Evolutionary conservation across 192 early-diverging fungal species (phyloP).

Genomic region (Obelidium mucronatum): DNA sequence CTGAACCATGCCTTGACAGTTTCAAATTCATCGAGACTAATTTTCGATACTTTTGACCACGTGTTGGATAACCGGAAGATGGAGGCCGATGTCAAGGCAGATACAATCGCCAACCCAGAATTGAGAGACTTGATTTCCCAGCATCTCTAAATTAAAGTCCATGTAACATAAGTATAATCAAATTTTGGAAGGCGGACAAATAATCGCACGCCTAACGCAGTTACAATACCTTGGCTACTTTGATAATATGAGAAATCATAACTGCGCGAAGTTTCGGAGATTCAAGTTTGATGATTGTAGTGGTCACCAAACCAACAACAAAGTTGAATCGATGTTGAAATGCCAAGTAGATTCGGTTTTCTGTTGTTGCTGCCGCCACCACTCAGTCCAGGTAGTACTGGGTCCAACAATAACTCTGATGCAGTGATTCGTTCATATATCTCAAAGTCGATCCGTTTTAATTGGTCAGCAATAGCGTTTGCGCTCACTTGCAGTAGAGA

Average conservation of each 20-base stretch:
- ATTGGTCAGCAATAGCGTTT: conserved; percentile 18
- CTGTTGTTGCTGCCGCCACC: conserved; percentile 7
- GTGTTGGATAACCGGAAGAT: conserved; percentile 20
- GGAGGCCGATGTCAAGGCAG: conserved; percentile 18
- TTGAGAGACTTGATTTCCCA: conserved; percentile 10
- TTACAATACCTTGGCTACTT: conserved; percentile 35
- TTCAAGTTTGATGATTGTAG: conserved; percentile 18
- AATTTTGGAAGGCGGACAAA: too few relatives aligned
- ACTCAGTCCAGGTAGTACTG: too few relatives aligned
- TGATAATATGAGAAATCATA: conserved; percentile 24
- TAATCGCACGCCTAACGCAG: background rate
- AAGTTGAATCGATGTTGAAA: conserved; percentile 37
- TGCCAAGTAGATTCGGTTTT: conserved; percentile 1
- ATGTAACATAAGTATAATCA: background rate
- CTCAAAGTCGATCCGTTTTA: conserved; percentile 18
- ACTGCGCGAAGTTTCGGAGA: conserved; percentile 21
- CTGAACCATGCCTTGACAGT: background rate
- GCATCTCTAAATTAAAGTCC: conserved; percentile 7
- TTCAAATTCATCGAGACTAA: background rate
- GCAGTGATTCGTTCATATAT: conserved; percentile 29
- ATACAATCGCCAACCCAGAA: conserved; percentile 21
- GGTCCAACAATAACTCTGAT: conserved; percentile 11
- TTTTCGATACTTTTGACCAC: conserved; percentile 23
- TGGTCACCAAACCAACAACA: conserved; percentile 33
- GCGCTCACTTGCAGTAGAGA: background rate